Conservation (phyloP, 208 protist species). For the Borovskyia barvae region DNA sequence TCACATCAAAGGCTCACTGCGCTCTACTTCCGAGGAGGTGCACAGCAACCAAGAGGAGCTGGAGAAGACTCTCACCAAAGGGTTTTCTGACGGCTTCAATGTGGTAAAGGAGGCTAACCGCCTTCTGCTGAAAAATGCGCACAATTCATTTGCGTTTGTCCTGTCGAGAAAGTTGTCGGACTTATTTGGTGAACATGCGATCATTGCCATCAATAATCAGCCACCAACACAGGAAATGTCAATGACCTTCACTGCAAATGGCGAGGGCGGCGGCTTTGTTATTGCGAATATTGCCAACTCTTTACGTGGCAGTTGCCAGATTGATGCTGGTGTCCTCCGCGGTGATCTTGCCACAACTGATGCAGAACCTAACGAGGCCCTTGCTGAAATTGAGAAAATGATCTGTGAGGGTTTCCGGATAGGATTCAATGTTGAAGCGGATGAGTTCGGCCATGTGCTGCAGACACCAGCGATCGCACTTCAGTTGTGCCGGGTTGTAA, state of each 20-base stretch:
- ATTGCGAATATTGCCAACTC: slow-evolving; percentile 53
- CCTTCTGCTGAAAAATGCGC: slow-evolving; percentile 55
- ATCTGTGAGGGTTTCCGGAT: slow-evolving; percentile 38
- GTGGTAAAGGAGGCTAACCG: slow-evolving; percentile 26
- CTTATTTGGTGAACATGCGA: slow-evolving; percentile 56
- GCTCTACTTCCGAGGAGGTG: slow-evolving; percentile 37
- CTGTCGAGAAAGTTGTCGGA: slow-evolving; percentile 35
- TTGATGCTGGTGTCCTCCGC: slow-evolving; percentile 37
- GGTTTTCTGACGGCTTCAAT: slow-evolving; percentile 53
- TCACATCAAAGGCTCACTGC: slow-evolving; percentile 35
- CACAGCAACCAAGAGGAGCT: slow-evolving; percentile 40
- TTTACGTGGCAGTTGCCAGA: slow-evolving; percentile 53
- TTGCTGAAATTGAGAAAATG: slow-evolving; percentile 34
- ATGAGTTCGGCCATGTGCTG: slow-evolving; percentile 40
- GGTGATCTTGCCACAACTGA: slow-evolving; percentile 54
- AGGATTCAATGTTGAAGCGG: slow-evolving; percentile 38
- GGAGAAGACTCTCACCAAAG: slow-evolving; percentile 40
- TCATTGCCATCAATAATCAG: slow-evolving; percentile 53
- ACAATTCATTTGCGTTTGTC: slow-evolving; percentile 37
- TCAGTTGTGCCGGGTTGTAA: slow-evolving; percentile 47
- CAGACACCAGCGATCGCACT: slow-evolving; percentile 25
- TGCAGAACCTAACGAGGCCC: slow-evolving; percentile 23
- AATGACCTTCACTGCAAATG: slow-evolving; percentile 42
- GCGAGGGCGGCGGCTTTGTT: slow-evolving; percentile 35
- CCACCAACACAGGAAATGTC: slow-evolving; percentile 39